Conservation (phyloP, 2,329 filamentous ascomycete genomes). For the Epichloe scottii region DNA sequence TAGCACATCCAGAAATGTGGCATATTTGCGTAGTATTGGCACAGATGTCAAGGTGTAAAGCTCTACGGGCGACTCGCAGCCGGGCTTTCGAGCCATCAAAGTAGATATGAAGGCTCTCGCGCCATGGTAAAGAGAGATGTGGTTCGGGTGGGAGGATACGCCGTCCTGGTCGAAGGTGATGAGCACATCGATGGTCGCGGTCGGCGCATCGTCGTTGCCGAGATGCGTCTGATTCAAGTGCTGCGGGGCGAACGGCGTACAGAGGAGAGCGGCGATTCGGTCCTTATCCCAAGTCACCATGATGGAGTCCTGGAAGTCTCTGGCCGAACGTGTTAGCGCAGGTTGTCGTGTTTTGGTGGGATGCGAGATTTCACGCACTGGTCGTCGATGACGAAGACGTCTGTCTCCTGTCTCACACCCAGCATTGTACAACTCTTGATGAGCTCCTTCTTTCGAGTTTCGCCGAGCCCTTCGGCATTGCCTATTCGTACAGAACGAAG, state of each 20-base stretch:
- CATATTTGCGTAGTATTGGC: constrained; percentile 67
- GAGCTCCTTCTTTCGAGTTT: constrained; percentile 72
- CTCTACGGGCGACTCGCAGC: constrained; percentile 61
- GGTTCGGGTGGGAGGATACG: constrained; percentile 84
- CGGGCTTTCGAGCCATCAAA: constrained; percentile 51
- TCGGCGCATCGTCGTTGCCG: constrained; percentile 23
- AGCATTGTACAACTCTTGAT: constrained; percentile 66
- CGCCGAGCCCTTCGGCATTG: constrained; percentile 76
- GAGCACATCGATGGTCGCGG: constrained; percentile 60
- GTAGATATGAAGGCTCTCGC: constrained; percentile 58
- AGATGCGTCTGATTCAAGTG: constrained; percentile 25
- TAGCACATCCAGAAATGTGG: constrained; percentile 62
- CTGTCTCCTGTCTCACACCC: constrained; percentile 60
- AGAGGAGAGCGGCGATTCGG: constrained; percentile 58
- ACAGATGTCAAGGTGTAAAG: constrained; percentile 76
- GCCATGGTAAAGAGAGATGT: constrained; percentile 78
- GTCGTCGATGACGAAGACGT: constrained; percentile 78
- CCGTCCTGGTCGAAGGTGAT: constrained; percentile 82
- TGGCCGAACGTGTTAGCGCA: no score
- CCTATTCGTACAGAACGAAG: constrained; percentile 30
- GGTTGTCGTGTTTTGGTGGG: no score
- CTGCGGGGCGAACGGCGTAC: constrained; percentile 60
- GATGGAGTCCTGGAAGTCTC: constrained; percentile 83
- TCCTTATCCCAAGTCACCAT: constrained; percentile 59
- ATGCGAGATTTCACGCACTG: constrained; percentile 31